A percentile compares a stretch with the other conserved stretches of the same genome.
Evolutionary conservation across 176 grass and related monocot genomes (phyloP).

Genomic region (Aegilops umbellulata): DNA sequence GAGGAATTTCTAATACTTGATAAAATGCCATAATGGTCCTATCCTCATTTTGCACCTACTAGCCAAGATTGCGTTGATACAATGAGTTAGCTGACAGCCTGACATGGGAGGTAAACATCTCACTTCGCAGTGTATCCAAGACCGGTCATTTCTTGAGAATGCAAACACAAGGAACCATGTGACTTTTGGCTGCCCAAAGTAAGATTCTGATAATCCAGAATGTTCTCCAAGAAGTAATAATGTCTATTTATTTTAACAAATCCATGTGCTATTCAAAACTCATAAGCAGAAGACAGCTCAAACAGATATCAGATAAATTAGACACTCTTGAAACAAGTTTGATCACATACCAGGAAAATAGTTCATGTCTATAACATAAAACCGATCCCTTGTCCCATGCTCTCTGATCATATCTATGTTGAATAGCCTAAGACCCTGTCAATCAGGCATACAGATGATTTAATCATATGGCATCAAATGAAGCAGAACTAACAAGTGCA

Average conservation of each 20-base stretch:
- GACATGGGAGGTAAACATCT: not conserved
- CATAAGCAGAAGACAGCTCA: not conserved
- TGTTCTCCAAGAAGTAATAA: too few relatives aligned
- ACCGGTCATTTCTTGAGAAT: too few relatives aligned
- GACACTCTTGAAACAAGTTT: not conserved
- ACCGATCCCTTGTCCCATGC: slow-evolving; percentile 79
- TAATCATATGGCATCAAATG: not conserved
- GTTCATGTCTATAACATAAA: slow-evolving; percentile 99
- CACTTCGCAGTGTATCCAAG: slow-evolving; percentile 6
- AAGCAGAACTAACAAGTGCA: not conserved
- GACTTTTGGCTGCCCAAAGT: too few relatives aligned
- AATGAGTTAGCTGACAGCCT: not conserved
- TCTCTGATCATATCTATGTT: slow-evolving; percentile 96
- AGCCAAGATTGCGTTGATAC: too few relatives aligned
- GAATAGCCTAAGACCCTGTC: slow-evolving; percentile 87
- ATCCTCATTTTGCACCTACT: not conserved
- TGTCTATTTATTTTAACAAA: too few relatives aligned
- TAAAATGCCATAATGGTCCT: not conserved
- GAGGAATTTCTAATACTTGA: not conserved
- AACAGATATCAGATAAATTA: not conserved
- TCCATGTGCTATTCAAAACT: not conserved
- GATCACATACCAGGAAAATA: slow-evolving; percentile 81
- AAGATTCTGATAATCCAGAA: too few relatives aligned
- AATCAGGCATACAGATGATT: slow-evolving; percentile 1
- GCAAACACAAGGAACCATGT: too few relatives aligned